Evolutionary conservation across 1,284 basidiomycete species (phyloP).

Genomic region (Ceratobasidium sp.): DNA sequence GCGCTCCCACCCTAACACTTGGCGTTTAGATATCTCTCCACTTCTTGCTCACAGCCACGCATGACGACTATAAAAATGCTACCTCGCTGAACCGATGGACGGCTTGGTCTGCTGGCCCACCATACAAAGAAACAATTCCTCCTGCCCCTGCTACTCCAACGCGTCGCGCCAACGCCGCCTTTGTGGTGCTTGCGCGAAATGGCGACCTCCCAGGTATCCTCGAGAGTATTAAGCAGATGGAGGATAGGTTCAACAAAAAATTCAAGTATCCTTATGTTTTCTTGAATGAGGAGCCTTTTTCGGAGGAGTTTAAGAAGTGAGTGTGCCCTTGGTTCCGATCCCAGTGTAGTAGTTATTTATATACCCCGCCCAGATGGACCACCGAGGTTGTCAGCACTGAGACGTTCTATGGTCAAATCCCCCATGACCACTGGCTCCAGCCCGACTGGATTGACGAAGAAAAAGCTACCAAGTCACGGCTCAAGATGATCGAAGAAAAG

Average conservation of each 20-base stretch:
- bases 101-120: conserved; percentile 31
- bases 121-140: conserved; percentile 46
- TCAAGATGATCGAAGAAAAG: conserved; percentile 77
- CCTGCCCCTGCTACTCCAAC: conserved; percentile 43
- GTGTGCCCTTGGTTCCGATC: not conserved
- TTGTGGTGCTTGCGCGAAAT: conserved; percentile 89
- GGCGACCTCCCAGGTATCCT: conserved; percentile 74
- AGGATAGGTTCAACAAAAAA: conserved; percentile 87
- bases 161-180: conserved; percentile 83
- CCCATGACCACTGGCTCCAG: conserved; percentile 80
- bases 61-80: conserved; percentile 58
- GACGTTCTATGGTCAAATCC: conserved; percentile 86
- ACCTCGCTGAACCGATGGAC: conserved; percentile 55
- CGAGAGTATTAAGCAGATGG: conserved; percentile 79
- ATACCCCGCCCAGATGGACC: conserved; percentile 63
- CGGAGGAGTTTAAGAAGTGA: conserved; percentile 81
- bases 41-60: conserved; percentile 58
- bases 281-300: conserved; percentile 85
- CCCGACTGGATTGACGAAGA: conserved; percentile 85
- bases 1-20: not conserved
- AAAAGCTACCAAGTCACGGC: conserved; percentile 70
- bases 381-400: conserved; percentile 70
- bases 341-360: not conserved
- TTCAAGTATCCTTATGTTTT: conserved; percentile 89
- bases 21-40: conserved; percentile 56